Evolutionary conservation across 208 protist genomes (phyloP), one percentile per base, ranked within the genome.

Genomic region (Leishmania aethiopica): DNA sequence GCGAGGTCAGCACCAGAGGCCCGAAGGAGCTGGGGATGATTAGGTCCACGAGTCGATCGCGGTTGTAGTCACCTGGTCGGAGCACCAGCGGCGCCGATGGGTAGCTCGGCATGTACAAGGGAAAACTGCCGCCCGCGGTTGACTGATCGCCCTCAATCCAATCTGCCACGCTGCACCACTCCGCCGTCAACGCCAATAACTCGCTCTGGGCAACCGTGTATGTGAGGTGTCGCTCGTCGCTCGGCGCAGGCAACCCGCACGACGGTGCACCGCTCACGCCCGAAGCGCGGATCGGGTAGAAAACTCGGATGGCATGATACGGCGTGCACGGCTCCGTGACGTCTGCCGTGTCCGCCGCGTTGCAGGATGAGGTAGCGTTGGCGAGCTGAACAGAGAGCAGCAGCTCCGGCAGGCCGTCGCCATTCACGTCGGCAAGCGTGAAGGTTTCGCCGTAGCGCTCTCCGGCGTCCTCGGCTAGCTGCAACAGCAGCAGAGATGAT

Each of bases 21-120:
- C 92, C 91, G 35, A 84, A 82, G 77, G 86, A 91, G 78, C 88
- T 95, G n/a, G 91, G 87, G 53, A 95, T 82, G 11, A 95, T 11
- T 7, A 96, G 17, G 67, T 97, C 94, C 19, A 77, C 75, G 28
- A 88, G 82, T 32, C 91, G 80, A 83, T 96, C 91, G n/a, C 87
- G 77, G 77, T 92, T 93, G 80, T 86, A 89, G 75, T 97, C 92
- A 8, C 87, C 86, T 13, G 77, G 49, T 32, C 92, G 92, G 47
- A 95, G 71, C 37, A 95, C 13, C 4, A 93, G 86, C 67, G 93
- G 92, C 7, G 76, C 51, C 2, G 79, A 82, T 2, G 79, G 78
- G 67, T 69, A 83, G 55, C 69, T 77, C 4, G 83, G 83, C 83
- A 86, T 86, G 78, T 80, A 78, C 8, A 88, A 42, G 17, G 75